Percentiles rank a stretch among this genome's conserved stretches.
phyloP scores from a whole-genome alignment of 345 rosid species.

The Salix suchowensis region DNA sequence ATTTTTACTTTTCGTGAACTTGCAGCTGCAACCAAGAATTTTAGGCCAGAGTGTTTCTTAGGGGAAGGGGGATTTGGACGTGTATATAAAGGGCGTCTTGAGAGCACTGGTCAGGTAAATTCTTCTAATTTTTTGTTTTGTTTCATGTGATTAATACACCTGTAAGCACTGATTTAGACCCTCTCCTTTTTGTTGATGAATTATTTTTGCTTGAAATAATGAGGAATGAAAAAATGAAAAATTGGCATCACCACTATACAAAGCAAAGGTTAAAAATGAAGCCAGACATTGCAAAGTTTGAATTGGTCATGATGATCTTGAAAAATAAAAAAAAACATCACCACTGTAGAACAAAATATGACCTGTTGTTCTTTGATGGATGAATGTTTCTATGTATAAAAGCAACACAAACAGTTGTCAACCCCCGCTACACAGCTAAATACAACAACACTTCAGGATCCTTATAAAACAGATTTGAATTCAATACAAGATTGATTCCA shows the following conservation, averaged over 20 bases:
- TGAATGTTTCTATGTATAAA: too few relatives aligned
- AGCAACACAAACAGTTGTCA: too few relatives aligned
- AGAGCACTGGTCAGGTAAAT: constrained; percentile 88
- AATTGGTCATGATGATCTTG: constrained; percentile 1
- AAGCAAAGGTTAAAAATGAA: too few relatives aligned
- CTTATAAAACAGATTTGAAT: not conserved
- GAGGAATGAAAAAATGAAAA: not conserved
- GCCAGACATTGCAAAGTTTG: not conserved
- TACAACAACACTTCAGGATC: not conserved
- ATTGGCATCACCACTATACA: too few relatives aligned
- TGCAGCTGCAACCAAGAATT: constrained; percentile 86
- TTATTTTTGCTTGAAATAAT: not conserved
- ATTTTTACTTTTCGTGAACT: constrained; percentile 86
- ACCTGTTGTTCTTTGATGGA: too few relatives aligned
- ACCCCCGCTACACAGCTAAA: too few relatives aligned
- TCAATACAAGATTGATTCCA: not conserved
- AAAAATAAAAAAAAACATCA: not conserved
- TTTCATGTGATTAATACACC: not conserved
- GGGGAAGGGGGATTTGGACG: constrained; percentile 99
- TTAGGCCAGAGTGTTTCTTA: constrained; percentile 77
- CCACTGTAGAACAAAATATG: too few relatives aligned
- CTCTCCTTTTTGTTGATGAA: constrained; percentile 2
- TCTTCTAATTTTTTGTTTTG: not conserved
- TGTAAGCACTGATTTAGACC: not conserved
- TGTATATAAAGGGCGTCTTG: constrained; percentile 85